Evolutionary conservation across 768 basidiomycete species (phyloP).

Genomic region (Kwoniella bestiolae): DNA sequence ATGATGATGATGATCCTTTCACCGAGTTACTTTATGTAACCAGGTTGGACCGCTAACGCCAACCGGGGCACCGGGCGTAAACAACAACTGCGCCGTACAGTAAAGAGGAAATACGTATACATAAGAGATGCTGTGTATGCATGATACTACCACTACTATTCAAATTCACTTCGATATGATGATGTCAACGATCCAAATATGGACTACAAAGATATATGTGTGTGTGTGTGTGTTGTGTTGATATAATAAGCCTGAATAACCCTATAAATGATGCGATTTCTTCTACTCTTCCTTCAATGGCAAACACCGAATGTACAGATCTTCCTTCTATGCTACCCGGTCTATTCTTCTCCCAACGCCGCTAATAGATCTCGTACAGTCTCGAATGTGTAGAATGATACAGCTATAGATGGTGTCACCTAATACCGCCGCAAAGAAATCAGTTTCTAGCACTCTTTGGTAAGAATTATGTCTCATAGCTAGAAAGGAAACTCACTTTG

Average conservation of each 20-base stretch:
- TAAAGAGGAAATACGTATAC: not conserved
- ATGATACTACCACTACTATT: not conserved
- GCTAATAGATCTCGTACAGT: constrained; percentile 45
- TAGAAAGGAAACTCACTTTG: constrained; percentile 34
- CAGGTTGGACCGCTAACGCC: too few species aligned
- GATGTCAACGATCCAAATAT: not conserved
- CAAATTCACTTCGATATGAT: not conserved
- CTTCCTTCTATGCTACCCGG: not conserved
- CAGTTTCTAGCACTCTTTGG: too few species aligned
- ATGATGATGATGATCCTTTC: too few species aligned
- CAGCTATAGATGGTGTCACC: constrained; percentile 52
- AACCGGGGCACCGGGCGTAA: not conserved
- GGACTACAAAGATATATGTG: not conserved
- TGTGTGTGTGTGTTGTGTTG: not conserved
- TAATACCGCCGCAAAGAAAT: not conserved
- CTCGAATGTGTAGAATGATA: constrained; percentile 56
- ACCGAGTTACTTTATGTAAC: too few species aligned
- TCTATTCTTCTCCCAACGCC: constrained; percentile 5
- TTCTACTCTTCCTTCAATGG: not conserved
- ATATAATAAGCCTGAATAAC: constrained; percentile 1
- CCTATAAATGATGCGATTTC: not conserved
- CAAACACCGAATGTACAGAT: not conserved
- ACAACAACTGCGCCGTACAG: not conserved
- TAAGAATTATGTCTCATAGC: not conserved
- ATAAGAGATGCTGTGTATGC: not conserved